Evolutionary conservation across 495 filamentous ascomycete species (phyloP), one percentile per base, ranked within the genome.

Genomic region (Pyrenopolyporus hunteri): DNA sequence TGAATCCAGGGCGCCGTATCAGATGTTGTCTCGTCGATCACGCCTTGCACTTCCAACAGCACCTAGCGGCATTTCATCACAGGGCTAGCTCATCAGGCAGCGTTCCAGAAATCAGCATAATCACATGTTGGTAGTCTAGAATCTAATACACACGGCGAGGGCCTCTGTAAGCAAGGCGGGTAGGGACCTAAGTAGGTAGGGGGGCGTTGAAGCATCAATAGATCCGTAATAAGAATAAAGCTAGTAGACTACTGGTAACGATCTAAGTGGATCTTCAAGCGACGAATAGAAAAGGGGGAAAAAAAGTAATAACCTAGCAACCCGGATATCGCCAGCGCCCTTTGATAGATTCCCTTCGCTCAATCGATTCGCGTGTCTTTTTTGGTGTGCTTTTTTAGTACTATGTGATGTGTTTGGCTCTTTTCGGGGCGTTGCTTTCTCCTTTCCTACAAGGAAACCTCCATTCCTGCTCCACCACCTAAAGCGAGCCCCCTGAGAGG

Each of bases 311-410:
- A n/a, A n/a, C n/a, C n/a, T 28, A 60, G 47, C 22, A 56, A 43
- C 40, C 55, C 37, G 49, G 55, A 65, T 65, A 65, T 59, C 55
- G 42, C 62, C 53, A 54, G 56, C 50, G 61, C 54, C 60, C 19
- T 13, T 50, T 11, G 29, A 39, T 40, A 29, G 26, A 4, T 29
- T 43, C 40, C 40, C 47, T 42, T 61, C 39, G 23, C 59, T 61
- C 42, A 10, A 10, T 49, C 26, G n/a, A n/a, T n/a, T n/a, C 25
- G 48, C 11, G 23, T 44, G 29, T 47, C 29, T 39, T 33, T 46
- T 36, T 40, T 43, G 45, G 28, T 45, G 10, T 36, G 9, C 14
- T 2, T 13, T n/a, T n/a, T n/a, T n/a, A n/a, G n/a, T n/a, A n/a
- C n/a, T n/a, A n/a, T n/a, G n/a, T n/a, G n/a, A n/a, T n/a, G n/a